A percentile compares a stretch with the other conserved stretches of the same genome.
Evolutionary conservation across 2,329 filamentous ascomycete species (phyloP).

Genomic region (Torrubiella hemipterigena): DNA sequence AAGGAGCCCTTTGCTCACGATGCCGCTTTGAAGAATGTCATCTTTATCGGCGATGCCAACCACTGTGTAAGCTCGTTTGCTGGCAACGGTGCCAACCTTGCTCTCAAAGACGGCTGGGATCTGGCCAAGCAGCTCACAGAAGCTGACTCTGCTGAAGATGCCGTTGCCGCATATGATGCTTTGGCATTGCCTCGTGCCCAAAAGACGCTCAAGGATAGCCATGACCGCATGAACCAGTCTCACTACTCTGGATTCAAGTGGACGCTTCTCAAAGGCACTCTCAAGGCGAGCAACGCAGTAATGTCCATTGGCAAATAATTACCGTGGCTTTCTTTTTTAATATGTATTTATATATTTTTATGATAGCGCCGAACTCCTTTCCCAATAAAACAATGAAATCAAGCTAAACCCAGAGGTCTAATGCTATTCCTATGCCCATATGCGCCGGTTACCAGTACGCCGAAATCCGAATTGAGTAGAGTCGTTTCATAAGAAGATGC

Average conservation of each 20-base stretch:
- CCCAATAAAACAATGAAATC: no score
- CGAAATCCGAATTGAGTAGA: no score
- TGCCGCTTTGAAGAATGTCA: slow-evolving; percentile 10
- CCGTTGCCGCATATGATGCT: slow-evolving; percentile 19
- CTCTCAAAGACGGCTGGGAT: slow-evolving; percentile 28
- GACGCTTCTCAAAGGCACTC: slow-evolving; percentile 4
- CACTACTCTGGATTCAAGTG: slow-evolving; percentile 7
- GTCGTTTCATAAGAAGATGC: no score
- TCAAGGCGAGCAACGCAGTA: slow-evolving; percentile 2
- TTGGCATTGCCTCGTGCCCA: slow-evolving; percentile 18
- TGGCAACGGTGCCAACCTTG: slow-evolving; percentile 31
- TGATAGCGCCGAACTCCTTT: no score
- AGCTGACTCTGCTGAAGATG: slow-evolving; percentile 12
- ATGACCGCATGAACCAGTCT: slow-evolving; percentile 5
- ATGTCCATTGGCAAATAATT: background rate
- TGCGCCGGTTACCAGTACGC: no score
- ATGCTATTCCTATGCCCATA: no score
- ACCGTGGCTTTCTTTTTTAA: no score
- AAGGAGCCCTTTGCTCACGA: slow-evolving; percentile 26
- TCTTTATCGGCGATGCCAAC: slow-evolving; percentile 33
- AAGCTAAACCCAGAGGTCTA: no score
- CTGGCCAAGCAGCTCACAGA: slow-evolving; percentile 21
- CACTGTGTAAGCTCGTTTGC: slow-evolving; percentile 32
- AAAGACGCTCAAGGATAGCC: slow-evolving; percentile 11
- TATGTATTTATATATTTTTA: no score